phyloP scores from a whole-genome alignment of 208 protist species.

The Trichomonas gallinae region DNA sequence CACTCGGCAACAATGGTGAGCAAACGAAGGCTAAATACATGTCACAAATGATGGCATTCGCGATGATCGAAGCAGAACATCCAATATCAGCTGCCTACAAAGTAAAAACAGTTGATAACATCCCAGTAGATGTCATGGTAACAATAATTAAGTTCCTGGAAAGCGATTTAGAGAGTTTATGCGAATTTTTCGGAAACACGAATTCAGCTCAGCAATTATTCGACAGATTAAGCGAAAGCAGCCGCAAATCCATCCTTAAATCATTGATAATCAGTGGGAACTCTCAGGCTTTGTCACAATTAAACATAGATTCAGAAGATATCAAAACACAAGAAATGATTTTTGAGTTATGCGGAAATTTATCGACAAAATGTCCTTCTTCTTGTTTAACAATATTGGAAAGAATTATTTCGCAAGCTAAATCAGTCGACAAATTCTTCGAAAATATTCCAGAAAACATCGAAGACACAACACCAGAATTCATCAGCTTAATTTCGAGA shows the following conservation, averaged over 20 bases:
- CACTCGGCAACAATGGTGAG: not conserved
- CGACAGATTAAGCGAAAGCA: not conserved
- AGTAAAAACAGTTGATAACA: not conserved
- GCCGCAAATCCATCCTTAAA: not conserved
- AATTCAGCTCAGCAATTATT: not conserved
- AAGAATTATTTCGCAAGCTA: not conserved
- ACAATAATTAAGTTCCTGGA: not conserved
- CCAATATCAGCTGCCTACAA: not conserved
- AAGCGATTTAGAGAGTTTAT: not conserved
- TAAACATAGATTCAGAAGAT: not conserved
- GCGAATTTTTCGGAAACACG: not conserved
- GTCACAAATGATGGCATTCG: not conserved
- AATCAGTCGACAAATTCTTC: not conserved
- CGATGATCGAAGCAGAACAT: not conserved
- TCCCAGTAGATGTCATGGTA: not conserved
- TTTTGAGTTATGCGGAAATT: not conserved
- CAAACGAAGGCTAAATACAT: not conserved
- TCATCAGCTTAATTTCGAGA: not conserved
- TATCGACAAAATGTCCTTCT: not conserved
- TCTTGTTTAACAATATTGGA: not conserved
- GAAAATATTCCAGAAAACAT: not conserved
- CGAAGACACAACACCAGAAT: not conserved
- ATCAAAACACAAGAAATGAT: not conserved
- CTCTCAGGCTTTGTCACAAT: not conserved
- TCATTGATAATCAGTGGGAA: not conserved